phyloP scores from a whole-genome alignment of 345 rosid species.

The Rhodamnia argentea region DNA sequence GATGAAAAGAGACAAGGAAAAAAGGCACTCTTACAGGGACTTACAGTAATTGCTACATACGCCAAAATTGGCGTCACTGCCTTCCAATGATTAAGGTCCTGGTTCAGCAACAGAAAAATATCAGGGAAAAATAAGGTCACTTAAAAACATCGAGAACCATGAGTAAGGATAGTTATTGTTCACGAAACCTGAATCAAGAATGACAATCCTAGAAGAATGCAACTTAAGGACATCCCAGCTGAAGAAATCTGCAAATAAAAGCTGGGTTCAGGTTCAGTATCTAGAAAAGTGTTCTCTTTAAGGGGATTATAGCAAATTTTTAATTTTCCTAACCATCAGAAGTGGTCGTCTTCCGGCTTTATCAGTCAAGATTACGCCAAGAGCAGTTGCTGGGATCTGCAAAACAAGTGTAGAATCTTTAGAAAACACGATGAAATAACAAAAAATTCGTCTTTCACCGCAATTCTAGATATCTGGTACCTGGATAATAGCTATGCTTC shows the following conservation, averaged over 20 bases:
- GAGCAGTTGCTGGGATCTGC: background rate
- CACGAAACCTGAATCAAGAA: slow-evolving; percentile 3
- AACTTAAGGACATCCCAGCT: slow-evolving; percentile 1
- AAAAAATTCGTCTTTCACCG: background rate
- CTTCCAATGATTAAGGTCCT: slow-evolving; percentile 8
- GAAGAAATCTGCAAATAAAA: background rate
- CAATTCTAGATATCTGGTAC: background rate
- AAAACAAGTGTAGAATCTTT: background rate
- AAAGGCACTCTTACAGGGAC: background rate
- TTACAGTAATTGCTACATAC: slow-evolving; percentile 21
- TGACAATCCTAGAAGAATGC: background rate
- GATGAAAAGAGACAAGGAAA: background rate
- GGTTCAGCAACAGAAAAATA: background rate
- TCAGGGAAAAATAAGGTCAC: background rate
- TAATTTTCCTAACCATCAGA: slow-evolving; percentile 21
- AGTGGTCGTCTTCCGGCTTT: slow-evolving; percentile 44
- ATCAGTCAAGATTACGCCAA: slow-evolving; percentile 37
- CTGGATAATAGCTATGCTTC: slow-evolving; percentile 21
- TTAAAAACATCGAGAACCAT: background rate
- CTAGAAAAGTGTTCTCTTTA: background rate
- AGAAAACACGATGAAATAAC: background rate
- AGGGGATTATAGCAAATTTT: background rate
- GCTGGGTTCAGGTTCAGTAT: background rate
- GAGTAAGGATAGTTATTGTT: background rate
- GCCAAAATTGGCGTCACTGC: slow-evolving; percentile 12